Conservation (phyloP, 2,329 filamentous ascomycete species). For the Alternaria viburni region DNA sequence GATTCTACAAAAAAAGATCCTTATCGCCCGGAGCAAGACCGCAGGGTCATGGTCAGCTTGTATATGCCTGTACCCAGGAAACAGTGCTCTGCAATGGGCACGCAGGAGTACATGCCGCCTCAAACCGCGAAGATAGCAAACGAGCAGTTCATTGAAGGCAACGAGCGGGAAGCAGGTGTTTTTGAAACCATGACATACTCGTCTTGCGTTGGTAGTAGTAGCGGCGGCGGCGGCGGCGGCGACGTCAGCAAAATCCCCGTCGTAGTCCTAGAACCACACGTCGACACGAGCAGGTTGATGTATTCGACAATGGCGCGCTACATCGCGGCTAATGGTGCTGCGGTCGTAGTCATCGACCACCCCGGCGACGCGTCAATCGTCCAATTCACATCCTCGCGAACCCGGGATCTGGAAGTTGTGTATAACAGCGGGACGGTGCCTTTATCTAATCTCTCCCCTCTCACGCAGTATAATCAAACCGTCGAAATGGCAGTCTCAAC, state of each 20-base stretch:
- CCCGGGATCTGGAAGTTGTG: constrained; percentile 13
- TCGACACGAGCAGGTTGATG: constrained; percentile 52
- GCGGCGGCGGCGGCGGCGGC: neutral
- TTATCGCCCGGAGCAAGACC: constrained; percentile 2
- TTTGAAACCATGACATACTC: constrained; percentile 28
- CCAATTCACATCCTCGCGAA: constrained; percentile 45
- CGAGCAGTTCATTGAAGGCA: constrained; percentile 32
- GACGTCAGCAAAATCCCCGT: constrained; percentile 18
- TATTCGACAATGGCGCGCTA: constrained; percentile 55
- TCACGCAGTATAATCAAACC: constrained; percentile 24
- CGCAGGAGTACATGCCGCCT: constrained; percentile 28
- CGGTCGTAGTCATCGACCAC: constrained; percentile 59
- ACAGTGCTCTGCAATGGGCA: constrained; percentile 17
- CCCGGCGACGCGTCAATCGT: constrained; percentile 55
- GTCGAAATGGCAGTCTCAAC: constrained; percentile 17
- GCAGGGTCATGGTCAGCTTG: constrained; percentile 27
- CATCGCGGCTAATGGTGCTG: constrained; percentile 56
- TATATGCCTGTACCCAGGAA: constrained; percentile 27
- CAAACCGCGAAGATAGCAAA: constrained; percentile 23
- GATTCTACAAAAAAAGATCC: constrained; percentile 10
- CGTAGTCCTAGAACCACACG: constrained; percentile 56
- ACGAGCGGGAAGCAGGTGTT: constrained; percentile 14
- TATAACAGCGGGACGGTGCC: constrained; percentile 28
- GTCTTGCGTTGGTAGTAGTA: constrained; percentile 20
- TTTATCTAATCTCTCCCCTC: constrained; percentile 20